Base-by-base conservation (phyloP, 2,329 filamentous ascomycete genomes). In the Penicillium decumbens region DNA sequence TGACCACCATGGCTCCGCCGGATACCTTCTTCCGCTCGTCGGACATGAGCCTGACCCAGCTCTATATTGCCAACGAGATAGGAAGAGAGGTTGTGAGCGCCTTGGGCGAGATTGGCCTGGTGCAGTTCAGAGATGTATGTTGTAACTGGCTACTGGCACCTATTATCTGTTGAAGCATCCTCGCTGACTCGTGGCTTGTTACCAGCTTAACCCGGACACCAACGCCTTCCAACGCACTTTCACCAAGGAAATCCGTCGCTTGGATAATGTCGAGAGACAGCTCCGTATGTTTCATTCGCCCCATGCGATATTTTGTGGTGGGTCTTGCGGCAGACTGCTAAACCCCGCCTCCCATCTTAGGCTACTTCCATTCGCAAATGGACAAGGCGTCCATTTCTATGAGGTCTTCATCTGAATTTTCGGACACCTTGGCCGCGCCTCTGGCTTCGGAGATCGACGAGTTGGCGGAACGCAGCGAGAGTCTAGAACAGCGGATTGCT, bases 31-130 rank as follows among this genome's bases (percentile, higher is more conserved):
- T 98, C 85, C 92, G 95, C 82, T 98, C 93, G 71, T 89, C 90
- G 88, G 89, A 96, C 75, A 98, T 98, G 93, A 96, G 90, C 81
- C 87, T 98, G 86, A 95, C 95, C 68, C 93, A 98, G 84, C 87
- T 98, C 67, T 98, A 97, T 76, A 95, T 98, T 66, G 89, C 93
- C 67, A 97, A 96, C 71, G 93, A 98, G 80, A 97, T 98, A 63
- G 92, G 93, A 64, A 85, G 93, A 69, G 95, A 98, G 77, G 92
- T 96, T 64, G 91, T 97, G 57, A 95, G 91, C 68, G 92, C 92
- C 49, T 79, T 98, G 58, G 93, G 93, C 68, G 93, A 98, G 80
- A 82, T 98, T 66, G 93, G 93, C 50, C 82, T 93, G 65, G 91
- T 97, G 72, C 91, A 97, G 74, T 98, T 98, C 70, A 83, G 93